Base-by-base conservation (phyloP, 768 basidiomycete genomes). In the Clathrus columnatus region DNA sequence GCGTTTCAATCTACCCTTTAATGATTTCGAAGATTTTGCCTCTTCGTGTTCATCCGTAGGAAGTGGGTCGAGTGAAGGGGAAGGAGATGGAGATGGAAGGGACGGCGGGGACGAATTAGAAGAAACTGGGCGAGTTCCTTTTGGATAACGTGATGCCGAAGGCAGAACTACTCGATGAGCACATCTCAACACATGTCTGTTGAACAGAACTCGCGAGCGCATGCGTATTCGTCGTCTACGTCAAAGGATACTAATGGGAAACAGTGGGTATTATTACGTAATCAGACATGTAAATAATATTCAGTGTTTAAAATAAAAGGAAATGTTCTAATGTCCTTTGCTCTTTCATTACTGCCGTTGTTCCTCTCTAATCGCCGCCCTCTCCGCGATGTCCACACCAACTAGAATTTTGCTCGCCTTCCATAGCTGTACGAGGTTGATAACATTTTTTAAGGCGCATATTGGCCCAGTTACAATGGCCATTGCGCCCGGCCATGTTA, bases 351-450 rank as follows among this genome's bases (percentile, higher is more conserved):
- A 41, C 57, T 29, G 50, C 50, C 58, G 57, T 60, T 63, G 61
- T 55, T 68, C 75, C 55, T 77, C 72, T 54, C 84, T 72, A 18
- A 79, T 85, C 54, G 78, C 77, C 36, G 83, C 83, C 61, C 93
- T 74, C 69, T 94, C 91, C 44, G 88, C 89, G 47, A 96, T 72
- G 65, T 96, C 93, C 10, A 96, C 88, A 0, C 93, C 92, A 14
- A 96, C 93, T 16, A 96, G 77, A 54, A 92, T 91, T 71, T 92
- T 92, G 30, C 88, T 87, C 24, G 96, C 95, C 68, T 99, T 99
- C 94, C 94, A 97, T 56, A 97, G 81, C 69, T 99, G 96, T 6
- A 99, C 93, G 29, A 88, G 69, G 68, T 97, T 96, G 75, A 99
- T 91, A 55, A 93, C 64, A 67, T 98, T 96, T 75, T 98, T 99